Conservation (phyloP, 2,329 filamentous ascomycete species). For the Beauveria sp. region DNA sequence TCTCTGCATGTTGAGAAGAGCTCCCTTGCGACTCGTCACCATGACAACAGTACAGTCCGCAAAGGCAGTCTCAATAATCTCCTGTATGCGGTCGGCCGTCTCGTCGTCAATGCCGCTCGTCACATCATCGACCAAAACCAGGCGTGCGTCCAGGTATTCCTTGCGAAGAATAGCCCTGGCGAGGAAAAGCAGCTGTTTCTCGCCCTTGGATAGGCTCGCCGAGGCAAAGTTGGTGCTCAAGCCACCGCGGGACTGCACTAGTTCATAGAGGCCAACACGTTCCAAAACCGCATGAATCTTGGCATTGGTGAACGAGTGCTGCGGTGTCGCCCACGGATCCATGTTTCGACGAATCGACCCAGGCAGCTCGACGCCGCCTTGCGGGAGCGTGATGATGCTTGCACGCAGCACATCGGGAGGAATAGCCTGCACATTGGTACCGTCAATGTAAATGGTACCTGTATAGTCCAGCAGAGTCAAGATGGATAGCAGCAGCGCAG, state of each 20-base stretch:
- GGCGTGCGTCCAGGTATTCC: not conserved
- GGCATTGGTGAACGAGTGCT: not conserved
- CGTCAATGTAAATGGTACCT: slow-evolving; percentile 14
- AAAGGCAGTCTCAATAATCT: slow-evolving; percentile 13
- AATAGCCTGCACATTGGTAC: slow-evolving; percentile 11
- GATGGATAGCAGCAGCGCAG: slow-evolving; percentile 16
- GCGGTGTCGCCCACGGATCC: slow-evolving; percentile 8
- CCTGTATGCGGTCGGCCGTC: slow-evolving; percentile 13
- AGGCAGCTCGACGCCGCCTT: slow-evolving; percentile 14
- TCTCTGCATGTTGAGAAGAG: slow-evolving; percentile 1
- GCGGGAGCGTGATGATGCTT: slow-evolving; percentile 15
- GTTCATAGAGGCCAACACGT: slow-evolving; percentile 9
- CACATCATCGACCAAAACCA: slow-evolving; percentile 17
- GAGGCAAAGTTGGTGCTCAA: slow-evolving; percentile 10
- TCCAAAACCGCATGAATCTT: slow-evolving; percentile 1
- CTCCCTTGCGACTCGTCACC: slow-evolving; percentile 13
- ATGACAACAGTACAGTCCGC: slow-evolving; percentile 12
- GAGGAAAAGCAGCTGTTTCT: slow-evolving; percentile 16
- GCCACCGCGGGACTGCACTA: slow-evolving; percentile 12
- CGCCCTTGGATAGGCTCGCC: slow-evolving; percentile 12
- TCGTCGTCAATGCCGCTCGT: slow-evolving; percentile 14
- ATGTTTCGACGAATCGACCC: slow-evolving; percentile 15
- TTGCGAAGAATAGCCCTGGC: slow-evolving; percentile 15
- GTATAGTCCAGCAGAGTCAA: slow-evolving; percentile 12
- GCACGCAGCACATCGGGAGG: slow-evolving; percentile 14